These are phyloP conservation scores for Sicyos edulis DNA, from an alignment of 306 rosid genomes.

Conservation along the genomic window DNA sequence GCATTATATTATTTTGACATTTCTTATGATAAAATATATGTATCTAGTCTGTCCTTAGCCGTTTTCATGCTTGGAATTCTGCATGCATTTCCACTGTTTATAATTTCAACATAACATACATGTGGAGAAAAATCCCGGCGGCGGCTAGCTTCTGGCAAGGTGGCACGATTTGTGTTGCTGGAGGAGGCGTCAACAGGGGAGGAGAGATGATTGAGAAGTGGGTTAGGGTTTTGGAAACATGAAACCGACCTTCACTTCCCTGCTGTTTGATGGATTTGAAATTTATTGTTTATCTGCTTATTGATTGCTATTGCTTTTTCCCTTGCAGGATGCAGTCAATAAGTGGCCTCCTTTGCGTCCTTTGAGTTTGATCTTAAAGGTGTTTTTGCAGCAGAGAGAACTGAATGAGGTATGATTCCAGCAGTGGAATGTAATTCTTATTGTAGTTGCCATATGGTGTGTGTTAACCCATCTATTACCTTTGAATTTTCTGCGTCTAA, in stretches of 20 bases:
- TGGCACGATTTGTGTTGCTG: too few species aligned
- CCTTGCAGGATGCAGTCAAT: slow-evolving; percentile 63
- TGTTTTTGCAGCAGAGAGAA: slow-evolving; percentile 91
- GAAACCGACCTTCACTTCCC: neutral
- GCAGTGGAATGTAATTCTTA: neutral
- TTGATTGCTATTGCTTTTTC: neutral
- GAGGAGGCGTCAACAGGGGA: too few species aligned
- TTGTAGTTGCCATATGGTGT: slow-evolving; percentile 10
- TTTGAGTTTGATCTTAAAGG: slow-evolving; percentile 80
- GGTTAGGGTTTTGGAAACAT: too few species aligned
- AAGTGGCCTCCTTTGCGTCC: slow-evolving; percentile 82
- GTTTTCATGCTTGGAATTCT: neutral
- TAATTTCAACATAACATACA: neutral
- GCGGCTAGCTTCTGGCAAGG: too few species aligned
- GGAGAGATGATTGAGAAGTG: too few species aligned
- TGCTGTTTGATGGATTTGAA: neutral
- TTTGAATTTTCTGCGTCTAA: slow-evolving; percentile 24
- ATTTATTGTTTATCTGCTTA: slow-evolving; percentile 10
- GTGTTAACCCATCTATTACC: neutral
- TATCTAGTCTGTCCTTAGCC: neutral
- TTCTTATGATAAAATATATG: neutral
- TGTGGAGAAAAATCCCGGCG: too few species aligned
- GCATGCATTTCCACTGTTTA: neutral
- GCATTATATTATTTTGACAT: neutral
- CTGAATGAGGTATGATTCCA: slow-evolving; percentile 66